Evolutionary conservation across 371 early-diverging fungal species (phyloP), one percentile per base, ranked within the genome.

Genomic region (Syncephalastrum monosporum): DNA sequence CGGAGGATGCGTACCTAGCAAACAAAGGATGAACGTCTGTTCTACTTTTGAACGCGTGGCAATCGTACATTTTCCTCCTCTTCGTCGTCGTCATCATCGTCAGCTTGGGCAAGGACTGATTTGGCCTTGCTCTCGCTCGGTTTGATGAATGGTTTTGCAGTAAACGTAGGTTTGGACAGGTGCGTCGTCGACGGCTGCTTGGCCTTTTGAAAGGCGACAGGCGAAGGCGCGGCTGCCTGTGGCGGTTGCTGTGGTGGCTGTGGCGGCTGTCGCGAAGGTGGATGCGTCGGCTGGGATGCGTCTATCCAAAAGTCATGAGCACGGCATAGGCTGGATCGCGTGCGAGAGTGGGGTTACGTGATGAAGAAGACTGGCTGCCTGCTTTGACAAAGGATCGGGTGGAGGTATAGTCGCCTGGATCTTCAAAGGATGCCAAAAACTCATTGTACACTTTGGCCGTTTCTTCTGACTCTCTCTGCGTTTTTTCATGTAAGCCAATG

Each of bases 361-460:
- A 25, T 45, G 7, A 25, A 47, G 14, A 50, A 19, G 59, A 54
- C 19, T 48, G 68, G 1, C 85, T 84, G 14, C 77, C 77, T 38
- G 84, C 84, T 60, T 84, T 86, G 25, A 90, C 84, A 79, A 88
- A 89, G 17, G 72, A 65, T 45, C 82, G 72, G 55, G 73, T 67
- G 16, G 73, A 73, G 21, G 70, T 58, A 42, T 82, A 84, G 15
- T 64, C 47, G 8, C 50, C 53, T n/a, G 72, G 65, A 42, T 85
- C 84, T 55, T 90, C 91, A 68, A 94, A 92, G 5, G 92, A 91
- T 5, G 91, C 91, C 4, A 91, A 88, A 72, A 94, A 93, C 33
- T 92, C 92, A 38, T 81, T 86, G 70, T 88, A 90, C 4, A 91
- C 91, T 67, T 83, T 84, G 33, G 90, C 91, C 7, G 90, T 84